These are phyloP conservation scores for Naegleria fowleri DNA, from an alignment of 208 protist species.

Conservation along the genomic window DNA sequence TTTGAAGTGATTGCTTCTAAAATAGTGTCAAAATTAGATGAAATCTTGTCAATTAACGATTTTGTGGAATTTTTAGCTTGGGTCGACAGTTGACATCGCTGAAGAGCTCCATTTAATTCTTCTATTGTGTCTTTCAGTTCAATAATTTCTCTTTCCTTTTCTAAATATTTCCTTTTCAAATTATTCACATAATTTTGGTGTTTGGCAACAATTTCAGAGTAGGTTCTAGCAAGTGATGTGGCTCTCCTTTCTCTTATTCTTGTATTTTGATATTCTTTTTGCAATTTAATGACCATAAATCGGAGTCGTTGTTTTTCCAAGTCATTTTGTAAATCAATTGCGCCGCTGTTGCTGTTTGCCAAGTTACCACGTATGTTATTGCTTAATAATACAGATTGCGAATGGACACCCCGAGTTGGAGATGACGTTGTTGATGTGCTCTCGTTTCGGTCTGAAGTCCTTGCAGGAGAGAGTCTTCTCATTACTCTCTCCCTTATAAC, in stretches of 20 bases:
- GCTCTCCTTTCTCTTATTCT: not conserved
- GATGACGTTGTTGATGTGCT: not conserved
- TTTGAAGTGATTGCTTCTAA: not conserved
- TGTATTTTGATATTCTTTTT: constrained; percentile 20
- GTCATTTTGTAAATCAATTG: not conserved
- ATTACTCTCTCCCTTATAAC: not conserved
- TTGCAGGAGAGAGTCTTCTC: not conserved
- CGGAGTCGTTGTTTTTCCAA: not conserved
- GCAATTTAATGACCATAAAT: constrained; percentile 3
- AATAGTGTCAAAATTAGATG: not conserved
- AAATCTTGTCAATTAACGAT: not conserved
- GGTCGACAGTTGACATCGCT: not conserved
- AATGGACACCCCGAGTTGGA: not conserved
- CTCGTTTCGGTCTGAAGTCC: not conserved
- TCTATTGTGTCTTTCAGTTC: constrained; percentile 7
- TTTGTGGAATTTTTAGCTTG: not conserved
- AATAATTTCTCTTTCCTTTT: not conserved
- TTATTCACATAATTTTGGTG: not conserved
- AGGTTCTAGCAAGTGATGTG: not conserved
- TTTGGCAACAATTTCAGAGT: not conserved
- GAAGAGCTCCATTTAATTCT: constrained; percentile 23
- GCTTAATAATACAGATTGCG: not conserved
- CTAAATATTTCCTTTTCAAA: not conserved
- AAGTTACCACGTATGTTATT: not conserved
- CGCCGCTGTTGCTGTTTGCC: not conserved